Percentiles rank a stretch among this genome's conserved stretches.
These are phyloP conservation scores for Amniculicola lignicola DNA, from an alignment of 495 filamentous ascomycete species.

Conservation along the genomic window DNA sequence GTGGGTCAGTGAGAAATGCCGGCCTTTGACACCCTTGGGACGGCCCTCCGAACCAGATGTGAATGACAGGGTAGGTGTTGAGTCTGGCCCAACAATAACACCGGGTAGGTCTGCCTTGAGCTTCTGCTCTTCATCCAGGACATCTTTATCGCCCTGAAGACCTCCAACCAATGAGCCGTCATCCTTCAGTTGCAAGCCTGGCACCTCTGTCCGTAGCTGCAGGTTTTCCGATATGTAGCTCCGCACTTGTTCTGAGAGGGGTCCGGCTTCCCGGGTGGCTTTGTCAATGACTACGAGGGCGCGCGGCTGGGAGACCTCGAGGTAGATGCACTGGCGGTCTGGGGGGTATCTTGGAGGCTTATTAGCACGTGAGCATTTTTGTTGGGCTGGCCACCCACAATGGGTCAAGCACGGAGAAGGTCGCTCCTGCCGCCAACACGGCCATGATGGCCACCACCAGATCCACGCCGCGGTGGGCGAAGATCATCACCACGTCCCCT, in stretches of 20 bases:
- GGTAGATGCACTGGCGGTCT: conserved; percentile 81
- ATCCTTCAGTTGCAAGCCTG: conserved; percentile 68
- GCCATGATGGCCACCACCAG: conserved; percentile 53
- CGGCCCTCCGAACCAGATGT: conserved; percentile 82
- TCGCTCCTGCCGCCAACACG: conserved; percentile 57
- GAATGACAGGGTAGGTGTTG: conserved; percentile 76
- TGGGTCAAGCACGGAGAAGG: conserved; percentile 82
- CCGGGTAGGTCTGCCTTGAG: conserved; percentile 59
- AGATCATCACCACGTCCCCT: conserved; percentile 94
- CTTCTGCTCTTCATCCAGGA: conserved; percentile 54
- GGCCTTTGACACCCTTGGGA: conserved; percentile 83
- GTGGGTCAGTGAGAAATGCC: conserved; percentile 82
- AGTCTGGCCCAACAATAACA: conserved; percentile 86
- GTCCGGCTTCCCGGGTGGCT: conserved; percentile 71
- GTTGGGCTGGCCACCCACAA: conserved; percentile 34
- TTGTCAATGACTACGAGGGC: conserved; percentile 78
- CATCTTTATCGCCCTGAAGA: conserved; percentile 59
- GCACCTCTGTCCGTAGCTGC: conserved; percentile 69
- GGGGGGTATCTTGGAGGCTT: conserved; percentile 61
- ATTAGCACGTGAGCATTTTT: neutral
- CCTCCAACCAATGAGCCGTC: conserved; percentile 75
- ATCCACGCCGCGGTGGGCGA: conserved; percentile 75
- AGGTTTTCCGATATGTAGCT: conserved; percentile 73
- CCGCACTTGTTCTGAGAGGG: conserved; percentile 65
- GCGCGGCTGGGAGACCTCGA: conserved; percentile 80